phyloP scores from a whole-genome alignment of 495 filamentous ascomycete genomes.

The Geoglossum glabrum region DNA sequence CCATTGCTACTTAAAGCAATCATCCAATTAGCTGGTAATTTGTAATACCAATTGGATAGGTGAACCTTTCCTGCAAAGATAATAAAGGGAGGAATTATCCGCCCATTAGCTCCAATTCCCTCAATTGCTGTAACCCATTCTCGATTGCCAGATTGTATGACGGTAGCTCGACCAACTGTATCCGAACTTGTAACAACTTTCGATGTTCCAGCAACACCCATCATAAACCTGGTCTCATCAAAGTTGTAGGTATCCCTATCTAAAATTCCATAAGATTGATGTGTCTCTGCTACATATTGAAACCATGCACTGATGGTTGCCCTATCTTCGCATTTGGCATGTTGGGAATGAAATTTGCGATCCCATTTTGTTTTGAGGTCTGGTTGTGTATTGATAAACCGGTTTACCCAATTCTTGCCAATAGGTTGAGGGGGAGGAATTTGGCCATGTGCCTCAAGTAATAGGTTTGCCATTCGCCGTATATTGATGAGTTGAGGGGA shows the following conservation, averaged over 20 bases:
- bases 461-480: too few relatives aligned
- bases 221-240: too few relatives aligned
- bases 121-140: conserved; percentile 12
- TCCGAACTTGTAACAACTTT: conserved; percentile 13
- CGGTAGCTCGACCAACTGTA: conserved; percentile 3
- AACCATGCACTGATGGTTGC: conserved; percentile 5
- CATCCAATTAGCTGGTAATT: conserved; percentile 5
- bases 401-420: too few relatives aligned
- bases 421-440: too few relatives aligned
- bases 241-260: conserved; percentile 12
- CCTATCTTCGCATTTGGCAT: too few relatives aligned
- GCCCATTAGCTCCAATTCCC: conserved; percentile 9
- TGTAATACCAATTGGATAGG: conserved; percentile 12
- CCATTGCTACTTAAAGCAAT: conserved; percentile 11
- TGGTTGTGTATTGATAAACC: too few relatives aligned
- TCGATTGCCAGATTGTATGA: conserved; percentile 5
- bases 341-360: too few relatives aligned
- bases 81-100: conserved; percentile 12
- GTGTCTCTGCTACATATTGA: not conserved
- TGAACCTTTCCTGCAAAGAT: conserved; percentile 11
- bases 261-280: conserved; percentile 3
- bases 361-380: too few relatives aligned
- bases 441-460: too few relatives aligned
- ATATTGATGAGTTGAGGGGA: too few relatives aligned
- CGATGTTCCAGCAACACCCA: conserved; percentile 9